Base-by-base conservation (phyloP, 2,329 filamentous ascomycete species). In the Orbilia javanica region DNA sequence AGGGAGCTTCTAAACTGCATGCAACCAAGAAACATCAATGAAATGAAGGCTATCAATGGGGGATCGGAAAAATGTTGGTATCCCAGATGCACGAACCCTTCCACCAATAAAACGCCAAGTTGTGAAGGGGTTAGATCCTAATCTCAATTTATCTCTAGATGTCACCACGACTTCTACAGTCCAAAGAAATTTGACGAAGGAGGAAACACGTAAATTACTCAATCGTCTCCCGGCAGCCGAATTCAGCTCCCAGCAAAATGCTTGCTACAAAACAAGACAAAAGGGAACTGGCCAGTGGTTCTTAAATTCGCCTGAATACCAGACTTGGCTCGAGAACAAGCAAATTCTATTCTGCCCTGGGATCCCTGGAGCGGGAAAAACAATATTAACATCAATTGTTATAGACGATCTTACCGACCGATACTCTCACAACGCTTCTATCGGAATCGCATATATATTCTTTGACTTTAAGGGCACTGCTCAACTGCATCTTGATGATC, bases 331-430 rank as follows among this genome's bases (percentile, higher is more conserved):
- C 13, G 34, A n/a, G 13, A 10, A 27, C 27, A 18, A 39, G 10
- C 29, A 27, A 18, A n/a, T 44, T n/a, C 10, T 88, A 0, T 87
- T 86, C 77, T 88, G 86, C 75, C 83, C 83, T 0, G 86, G 86
- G 0, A 85, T 86, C 13, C 86, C 86, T 0, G 86, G 86, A 3
- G 84, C 86, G 0, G 86, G 86, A 1, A 88, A 88, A 80, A 88
- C 86, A 0, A 86, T 87, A 2, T 60, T 86, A 0, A 81, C 85
- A 0, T 84, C 86, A 0, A 83, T 85, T 5, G 83, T 86, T 0
- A 79, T 88, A 0, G 82, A 88, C 1, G 11, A 86, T 20, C 81
- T 88, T 1, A 29, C 3, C 7, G 11, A 27, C 1, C 15, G 22
- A 29, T 52, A 27, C 29, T 10, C 25, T 5, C 4, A 22, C 18